Percentiles rank a stretch among this genome's conserved stretches.
These are phyloP conservation scores for Phytophthora brassicae DNA, from an alignment of 352 stramenopile species.

Conservation along the genomic window DNA sequence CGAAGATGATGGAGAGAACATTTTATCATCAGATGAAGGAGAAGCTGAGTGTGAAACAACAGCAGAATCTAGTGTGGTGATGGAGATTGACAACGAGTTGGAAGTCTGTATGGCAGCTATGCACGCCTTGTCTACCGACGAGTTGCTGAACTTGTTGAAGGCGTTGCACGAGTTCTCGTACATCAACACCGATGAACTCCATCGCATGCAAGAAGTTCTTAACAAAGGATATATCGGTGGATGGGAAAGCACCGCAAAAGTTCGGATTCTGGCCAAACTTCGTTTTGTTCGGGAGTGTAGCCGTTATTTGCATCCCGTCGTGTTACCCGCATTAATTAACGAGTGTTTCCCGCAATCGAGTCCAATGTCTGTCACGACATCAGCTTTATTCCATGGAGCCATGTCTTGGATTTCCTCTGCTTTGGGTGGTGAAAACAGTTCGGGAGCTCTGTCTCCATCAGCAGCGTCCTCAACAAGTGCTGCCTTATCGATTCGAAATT, in stretches of 20 bases:
- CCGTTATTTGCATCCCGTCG: conserved; percentile 59
- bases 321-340: conserved; percentile 65
- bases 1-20: conserved; percentile 7
- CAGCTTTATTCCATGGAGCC: conserved; percentile 55
- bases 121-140: conserved; percentile 62
- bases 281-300: conserved; percentile 79
- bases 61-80: conserved; percentile 6
- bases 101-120: conserved; percentile 77
- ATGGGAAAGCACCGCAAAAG: conserved; percentile 72
- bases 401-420: conserved; percentile 67
- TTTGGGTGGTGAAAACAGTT: conserved; percentile 39
- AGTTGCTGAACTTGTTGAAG: conserved; percentile 59
- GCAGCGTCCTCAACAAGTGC: conserved; percentile 41
- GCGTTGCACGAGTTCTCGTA: conserved; percentile 71
- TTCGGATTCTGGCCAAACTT: conserved; percentile 65
- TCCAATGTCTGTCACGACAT: conserved; percentile 49
- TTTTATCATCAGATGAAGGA: conserved; percentile 9
- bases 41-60: conserved; percentile 8
- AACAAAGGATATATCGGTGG: conserved; percentile 82
- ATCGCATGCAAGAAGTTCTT: conserved; percentile 74
- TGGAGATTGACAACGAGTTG: conserved; percentile 53
- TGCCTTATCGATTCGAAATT: conserved; percentile 50
- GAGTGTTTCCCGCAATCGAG: conserved; percentile 56
- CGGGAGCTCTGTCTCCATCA: conserved; percentile 34
- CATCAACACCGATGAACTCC: conserved; percentile 70